These are phyloP conservation scores for Xerocomellus dryophilus DNA, from an alignment of 768 basidiomycete species.

Conservation along the genomic window DNA sequence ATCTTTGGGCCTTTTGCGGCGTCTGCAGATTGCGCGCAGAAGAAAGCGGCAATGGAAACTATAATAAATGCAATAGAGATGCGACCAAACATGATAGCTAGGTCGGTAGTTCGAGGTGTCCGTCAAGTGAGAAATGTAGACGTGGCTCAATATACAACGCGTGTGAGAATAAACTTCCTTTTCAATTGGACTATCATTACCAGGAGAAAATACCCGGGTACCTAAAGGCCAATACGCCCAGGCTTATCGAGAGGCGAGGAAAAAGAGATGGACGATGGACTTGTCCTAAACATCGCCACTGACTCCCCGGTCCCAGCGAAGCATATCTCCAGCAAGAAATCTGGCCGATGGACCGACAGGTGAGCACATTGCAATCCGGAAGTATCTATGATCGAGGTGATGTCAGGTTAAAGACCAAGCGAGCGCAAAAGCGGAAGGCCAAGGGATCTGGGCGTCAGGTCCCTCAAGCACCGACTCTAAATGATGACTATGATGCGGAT, in stretches of 20 bases:
- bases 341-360: conserved; percentile 80
- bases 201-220: neutral
- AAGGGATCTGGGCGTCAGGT: conserved; percentile 30
- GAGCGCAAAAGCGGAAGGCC: conserved; percentile 58
- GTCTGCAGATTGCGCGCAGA: conserved; percentile 69
- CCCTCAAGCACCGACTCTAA: conserved; percentile 3
- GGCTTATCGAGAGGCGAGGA: neutral
- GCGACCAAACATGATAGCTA: conserved; percentile 51
- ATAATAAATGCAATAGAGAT: conserved; percentile 59
- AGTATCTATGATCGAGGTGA: neutral
- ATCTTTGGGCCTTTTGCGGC: conserved; percentile 86
- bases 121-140: conserved; percentile 15
- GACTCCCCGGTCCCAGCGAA: conserved; percentile 33
- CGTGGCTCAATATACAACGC: conserved; percentile 16
- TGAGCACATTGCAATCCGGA: conserved; percentile 30
- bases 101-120: conserved; percentile 2
- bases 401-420: conserved; percentile 70
- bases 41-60: conserved; percentile 62
- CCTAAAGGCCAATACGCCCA: neutral
- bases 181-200: neutral
- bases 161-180: conserved; percentile 27
- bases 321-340: conserved; percentile 43
- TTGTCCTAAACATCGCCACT: conserved; percentile 68
- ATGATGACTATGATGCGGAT: conserved; percentile 16
- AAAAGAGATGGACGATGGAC: conserved; percentile 60